Base-by-base conservation (phyloP, 1,284 basidiomycete species). In the Macrocybe sp. region DNA sequence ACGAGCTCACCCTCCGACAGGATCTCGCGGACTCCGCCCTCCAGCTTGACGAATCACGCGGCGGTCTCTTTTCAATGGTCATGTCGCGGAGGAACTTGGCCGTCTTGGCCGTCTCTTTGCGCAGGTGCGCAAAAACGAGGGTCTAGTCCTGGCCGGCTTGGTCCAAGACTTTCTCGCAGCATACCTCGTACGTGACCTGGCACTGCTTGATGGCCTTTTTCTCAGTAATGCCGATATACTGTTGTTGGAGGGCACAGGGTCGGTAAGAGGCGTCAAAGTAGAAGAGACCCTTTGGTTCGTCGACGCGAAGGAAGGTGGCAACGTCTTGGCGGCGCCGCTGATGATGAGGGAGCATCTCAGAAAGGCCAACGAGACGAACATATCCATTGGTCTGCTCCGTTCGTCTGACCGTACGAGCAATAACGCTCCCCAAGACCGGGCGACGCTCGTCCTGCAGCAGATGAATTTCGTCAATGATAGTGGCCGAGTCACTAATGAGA, bases 151-250 rank as follows among this genome's bases (percentile, higher is more conserved):
- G 90, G 45, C 90, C 88, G 0, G 90, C 92, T 61, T 97, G 89
- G 59, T 97, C 92, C 31, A 96, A 79, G 0, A 97, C 91, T 72
- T 99, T 99, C 66, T 99, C 95, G 73, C 99, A 99, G 66, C 95
- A 96, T 37, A 99, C 95, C 64, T 99, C 95, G 71, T 99, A 99
- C 81, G 95, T 96, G 53, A 98, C 85, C 64, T 98, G 94, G 62
- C 96, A 89, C 3, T 96, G 84, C 68, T 97, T 98, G 78, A 99
- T 98, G 0, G 97, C 97, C 71, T 98, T 99, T 78, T 97, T 98
- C 74, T 99, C 97, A 0, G 96, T 98, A 54, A 99, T 86, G 52
- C 97, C 97, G 54, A 99, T 85, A 66, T 97, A 98, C 61, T 97
- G 93, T 59, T 98, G 95, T 63, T 96, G 92, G 34, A 99, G 83